A percentile compares a stretch with the other conserved stretches of the same genome.
Conservation (phyloP, 1,139 yeast genomes). For the Zygoascus meyerae region DNA sequence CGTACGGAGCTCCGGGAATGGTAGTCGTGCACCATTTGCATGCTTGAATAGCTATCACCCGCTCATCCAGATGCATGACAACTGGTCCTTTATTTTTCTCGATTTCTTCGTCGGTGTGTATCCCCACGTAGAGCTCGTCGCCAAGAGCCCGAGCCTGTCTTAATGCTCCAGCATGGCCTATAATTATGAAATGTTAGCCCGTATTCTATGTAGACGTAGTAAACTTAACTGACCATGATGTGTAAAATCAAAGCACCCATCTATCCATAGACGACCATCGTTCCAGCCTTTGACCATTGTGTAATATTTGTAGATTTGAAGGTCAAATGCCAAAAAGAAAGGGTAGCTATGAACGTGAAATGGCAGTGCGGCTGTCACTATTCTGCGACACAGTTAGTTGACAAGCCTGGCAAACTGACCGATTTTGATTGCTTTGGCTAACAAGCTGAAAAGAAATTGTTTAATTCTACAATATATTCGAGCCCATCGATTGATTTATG, state of each 20-base stretch:
- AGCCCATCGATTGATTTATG: no score
- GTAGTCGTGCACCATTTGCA: conserved; percentile 84
- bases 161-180: conserved; percentile 92
- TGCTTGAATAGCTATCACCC: conserved; percentile 77
- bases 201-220: neutral
- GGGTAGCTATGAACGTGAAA: no score
- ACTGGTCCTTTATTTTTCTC: conserved; percentile 82
- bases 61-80: conserved; percentile 78
- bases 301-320: no score
- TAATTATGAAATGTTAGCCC: neutral
- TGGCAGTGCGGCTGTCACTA: no score
- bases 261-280: conserved; percentile 63
- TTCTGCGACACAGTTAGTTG: no score
- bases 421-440: no score
- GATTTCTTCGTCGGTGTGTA: conserved; percentile 88
- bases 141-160: conserved; percentile 83
- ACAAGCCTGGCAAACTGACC: no score
- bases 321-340: no score
- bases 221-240: conserved; percentile 68
- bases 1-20: conserved; percentile 83
- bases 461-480: no score
- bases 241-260: conserved; percentile 96
- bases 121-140: conserved; percentile 71
- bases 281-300: conserved; percentile 5
- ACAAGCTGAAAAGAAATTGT: neutral